A percentile compares a stretch with the other conserved stretches of the same genome.
Evolutionary conservation across 768 basidiomycete species (phyloP).

Genomic region (Hygrocybe punicea): DNA sequence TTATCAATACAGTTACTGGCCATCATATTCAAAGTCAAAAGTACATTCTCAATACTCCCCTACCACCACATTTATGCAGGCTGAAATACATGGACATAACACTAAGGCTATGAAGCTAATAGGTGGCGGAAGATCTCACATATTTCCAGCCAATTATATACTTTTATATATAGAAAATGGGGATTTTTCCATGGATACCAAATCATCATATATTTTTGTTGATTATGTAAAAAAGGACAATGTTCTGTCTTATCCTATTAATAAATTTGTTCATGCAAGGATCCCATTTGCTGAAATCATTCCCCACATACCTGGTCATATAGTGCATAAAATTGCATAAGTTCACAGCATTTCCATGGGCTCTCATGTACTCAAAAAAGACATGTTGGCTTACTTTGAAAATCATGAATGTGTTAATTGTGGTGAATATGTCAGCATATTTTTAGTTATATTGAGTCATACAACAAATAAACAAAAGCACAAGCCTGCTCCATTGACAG

Average conservation of each 20-base stretch:
- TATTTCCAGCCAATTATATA: neutral
- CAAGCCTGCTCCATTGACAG: constrained; percentile 10
- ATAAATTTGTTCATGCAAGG: neutral
- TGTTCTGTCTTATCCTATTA: neutral
- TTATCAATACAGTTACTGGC: too few species aligned
- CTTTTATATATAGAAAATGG: neutral
- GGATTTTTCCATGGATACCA: neutral
- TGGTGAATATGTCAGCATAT: neutral
- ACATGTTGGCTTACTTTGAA: neutral
- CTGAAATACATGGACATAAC: too few species aligned
- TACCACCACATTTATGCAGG: neutral
- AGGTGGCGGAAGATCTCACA: neutral
- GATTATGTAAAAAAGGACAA: neutral
- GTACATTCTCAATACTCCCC: too few species aligned
- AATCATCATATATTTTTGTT: neutral
- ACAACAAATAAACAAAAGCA: neutral
- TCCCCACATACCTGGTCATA: neutral
- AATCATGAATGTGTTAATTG: constrained; percentile 1
- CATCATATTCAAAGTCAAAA: too few species aligned
- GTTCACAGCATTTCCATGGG: neutral
- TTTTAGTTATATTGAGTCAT: neutral
- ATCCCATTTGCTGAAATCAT: neutral
- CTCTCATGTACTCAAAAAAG: constrained; percentile 1
- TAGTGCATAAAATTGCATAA: neutral
- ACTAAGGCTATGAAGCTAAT: too few species aligned